Percentiles rank a stretch among this genome's conserved stretches.
phyloP scores from a whole-genome alignment of 1,284 basidiomycete species.

The Cutaneotrichosporon curvatum region DNA sequence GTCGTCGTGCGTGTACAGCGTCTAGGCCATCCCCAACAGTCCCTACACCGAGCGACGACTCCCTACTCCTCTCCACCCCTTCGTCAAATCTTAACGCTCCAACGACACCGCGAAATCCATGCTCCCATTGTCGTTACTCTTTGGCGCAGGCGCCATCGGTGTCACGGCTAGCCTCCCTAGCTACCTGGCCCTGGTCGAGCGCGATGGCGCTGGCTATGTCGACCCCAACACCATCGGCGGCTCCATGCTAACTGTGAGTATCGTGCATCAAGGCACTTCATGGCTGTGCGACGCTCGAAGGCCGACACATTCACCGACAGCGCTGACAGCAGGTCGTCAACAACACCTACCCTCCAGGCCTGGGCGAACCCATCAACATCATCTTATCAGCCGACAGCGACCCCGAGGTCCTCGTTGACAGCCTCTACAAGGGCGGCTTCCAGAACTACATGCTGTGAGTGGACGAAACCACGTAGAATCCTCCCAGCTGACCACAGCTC shows the following conservation, averaged over 20 bases:
- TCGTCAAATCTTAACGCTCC: no score
- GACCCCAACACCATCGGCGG: conserved; percentile 8
- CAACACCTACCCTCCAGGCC: conserved; percentile 61
- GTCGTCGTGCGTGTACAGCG: no score
- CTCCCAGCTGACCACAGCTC: conserved; percentile 19
- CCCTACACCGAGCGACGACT: no score
- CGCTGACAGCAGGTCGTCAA: conserved; percentile 50
- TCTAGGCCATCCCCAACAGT: no score
- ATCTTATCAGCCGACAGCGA: conserved; percentile 81
- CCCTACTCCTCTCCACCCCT: no score
- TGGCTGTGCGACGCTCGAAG: no score
- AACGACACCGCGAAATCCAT: no score
- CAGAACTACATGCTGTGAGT: conserved; percentile 67
- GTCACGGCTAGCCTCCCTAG: no score
- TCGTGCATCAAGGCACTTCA: neutral
- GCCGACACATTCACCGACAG: no score
- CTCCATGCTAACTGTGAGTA: conserved; percentile 10
- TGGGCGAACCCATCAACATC: conserved; percentile 82
- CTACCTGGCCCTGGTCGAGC: neutral
- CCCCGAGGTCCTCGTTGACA: conserved; percentile 59
- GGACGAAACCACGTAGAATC: neutral
- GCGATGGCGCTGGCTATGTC: conserved; percentile 2
- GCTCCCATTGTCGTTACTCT: no score
- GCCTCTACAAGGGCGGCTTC: conserved; percentile 61
- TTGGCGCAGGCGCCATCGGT: no score